Evolutionary conservation across 1,139 yeast genomes (phyloP), one percentile per base, ranked within the genome.

Genomic region (Zygosaccharomyces sapae): DNA sequence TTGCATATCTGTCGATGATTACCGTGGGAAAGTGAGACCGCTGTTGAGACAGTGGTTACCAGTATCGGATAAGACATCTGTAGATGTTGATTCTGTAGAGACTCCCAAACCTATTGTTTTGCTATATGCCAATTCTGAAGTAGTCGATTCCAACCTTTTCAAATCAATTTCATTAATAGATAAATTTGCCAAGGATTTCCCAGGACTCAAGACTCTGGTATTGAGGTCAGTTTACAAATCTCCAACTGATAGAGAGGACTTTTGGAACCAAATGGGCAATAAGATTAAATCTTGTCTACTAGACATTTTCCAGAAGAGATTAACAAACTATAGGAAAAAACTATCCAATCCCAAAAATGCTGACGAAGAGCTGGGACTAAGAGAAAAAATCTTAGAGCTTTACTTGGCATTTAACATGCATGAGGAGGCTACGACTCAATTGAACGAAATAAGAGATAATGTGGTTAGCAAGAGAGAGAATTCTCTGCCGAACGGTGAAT

Each of bases 21-120:
- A 92, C 65, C 74, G 95, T 54, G 69, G 83, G 0, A 86, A 83
- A 56, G 88, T 84, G 0, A 75, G 98, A 41, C 95, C 95, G 1
- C 72, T 88, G 57, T 78, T 90, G 27, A 74, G 76, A 46, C 95
- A 86, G 58, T 92, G 98, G 98, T 70, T 86, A 31, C 80, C 85
- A 0, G 61, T 66, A 16, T 76, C 72, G 25, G 65, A 62, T 16
- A 74, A 75, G 48, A 71, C 74, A 29, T 72, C 80, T 47, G 78
- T 79, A 48, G 75, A 35, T 6, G 46, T 33, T 16, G 50, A 50
- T 33, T 12, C 35, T 5, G n/a, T 41, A 1, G 45, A 40, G 10
- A 35, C 48, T 12, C 55, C 59, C 2, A 50, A 52, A 31, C 59
- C 66, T 6, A 51, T 64, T 10, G 55, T 61, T 8, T 49, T 63